Evolutionary conservation across 179 eudicot genomes (phyloP).

Genomic region (Beta macrorhiza): DNA sequence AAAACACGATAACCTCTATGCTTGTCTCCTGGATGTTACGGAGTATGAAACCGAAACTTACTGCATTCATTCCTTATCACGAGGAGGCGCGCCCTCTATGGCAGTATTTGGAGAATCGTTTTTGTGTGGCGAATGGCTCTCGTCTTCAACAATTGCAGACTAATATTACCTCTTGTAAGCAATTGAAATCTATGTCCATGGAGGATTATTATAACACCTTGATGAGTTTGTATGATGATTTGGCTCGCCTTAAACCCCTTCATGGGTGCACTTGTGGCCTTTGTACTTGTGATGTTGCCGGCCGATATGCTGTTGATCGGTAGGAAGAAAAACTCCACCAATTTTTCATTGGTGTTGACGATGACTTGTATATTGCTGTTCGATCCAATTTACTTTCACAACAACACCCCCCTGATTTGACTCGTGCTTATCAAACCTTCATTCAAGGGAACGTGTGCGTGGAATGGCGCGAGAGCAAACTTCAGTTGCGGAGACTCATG

Average conservation of each 20-base stretch:
- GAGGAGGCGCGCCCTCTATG: no score
- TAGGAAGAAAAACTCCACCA: background rate
- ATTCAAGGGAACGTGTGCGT: background rate
- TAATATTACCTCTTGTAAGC: background rate
- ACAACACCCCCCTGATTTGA: background rate
- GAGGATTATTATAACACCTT: background rate
- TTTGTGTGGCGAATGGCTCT: background rate
- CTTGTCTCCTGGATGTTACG: background rate
- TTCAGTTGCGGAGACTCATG: background rate
- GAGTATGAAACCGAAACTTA: no score
- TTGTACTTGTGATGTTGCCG: background rate
- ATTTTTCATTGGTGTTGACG: background rate
- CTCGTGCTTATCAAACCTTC: background rate
- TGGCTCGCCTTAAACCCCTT: background rate
- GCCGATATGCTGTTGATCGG: background rate
- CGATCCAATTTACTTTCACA: background rate
- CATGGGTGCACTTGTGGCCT: background rate
- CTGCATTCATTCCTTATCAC: no score
- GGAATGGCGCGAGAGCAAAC: background rate
- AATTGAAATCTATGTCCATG: background rate
- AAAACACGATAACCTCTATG: background rate
- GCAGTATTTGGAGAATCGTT: background rate
- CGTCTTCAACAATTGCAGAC: background rate
- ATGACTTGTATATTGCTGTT: background rate
- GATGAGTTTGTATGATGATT: slow-evolving; percentile 4